These are phyloP conservation scores for Arxiozyma heterogenica DNA, from an alignment of 1,139 yeast genomes.

Conservation along the genomic window DNA sequence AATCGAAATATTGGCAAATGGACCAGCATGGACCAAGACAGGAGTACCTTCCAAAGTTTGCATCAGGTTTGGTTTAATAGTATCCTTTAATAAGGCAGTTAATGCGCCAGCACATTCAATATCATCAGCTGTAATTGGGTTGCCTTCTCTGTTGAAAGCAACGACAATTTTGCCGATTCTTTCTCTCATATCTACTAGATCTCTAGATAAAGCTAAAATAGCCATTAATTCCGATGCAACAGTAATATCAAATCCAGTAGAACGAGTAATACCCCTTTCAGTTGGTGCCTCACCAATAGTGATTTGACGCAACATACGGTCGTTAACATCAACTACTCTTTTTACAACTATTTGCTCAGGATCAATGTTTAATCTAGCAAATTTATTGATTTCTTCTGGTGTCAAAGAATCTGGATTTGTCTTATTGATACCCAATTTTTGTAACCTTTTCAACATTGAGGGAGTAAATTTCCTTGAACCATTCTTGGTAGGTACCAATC, in stretches of 20 bases:
- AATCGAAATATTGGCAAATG: slow-evolving; percentile 76
- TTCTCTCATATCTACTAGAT: slow-evolving; percentile 56
- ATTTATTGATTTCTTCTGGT: slow-evolving; percentile 51
- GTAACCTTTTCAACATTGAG: slow-evolving; percentile 56
- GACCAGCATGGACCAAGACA: slow-evolving; percentile 78
- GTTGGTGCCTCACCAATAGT: slow-evolving; percentile 73
- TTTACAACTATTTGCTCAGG: slow-evolving; percentile 67
- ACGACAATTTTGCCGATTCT: slow-evolving; percentile 66
- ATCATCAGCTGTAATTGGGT: slow-evolving; percentile 69
- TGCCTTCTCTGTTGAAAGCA: slow-evolving; percentile 54
- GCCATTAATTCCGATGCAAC: slow-evolving; percentile 83
- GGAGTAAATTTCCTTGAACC: slow-evolving; percentile 58
- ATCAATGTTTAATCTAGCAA: slow-evolving; percentile 61
- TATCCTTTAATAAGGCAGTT: slow-evolving; percentile 69
- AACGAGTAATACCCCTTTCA: slow-evolving; percentile 65
- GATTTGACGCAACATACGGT: slow-evolving; percentile 64
- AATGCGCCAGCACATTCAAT: slow-evolving; percentile 75
- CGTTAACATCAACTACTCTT: slow-evolving; percentile 76
- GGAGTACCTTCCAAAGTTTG: slow-evolving; percentile 82
- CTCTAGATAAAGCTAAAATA: slow-evolving; percentile 60
- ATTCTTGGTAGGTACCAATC: slow-evolving; percentile 62
- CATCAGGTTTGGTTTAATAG: slow-evolving; percentile 78
- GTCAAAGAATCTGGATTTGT: slow-evolving; percentile 62
- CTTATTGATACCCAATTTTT: slow-evolving; percentile 54
- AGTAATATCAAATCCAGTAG: slow-evolving; percentile 71